phyloP scores from a whole-genome alignment of 2,329 filamentous ascomycete genomes.

The Stagonosporopsis rhizophila region DNA sequence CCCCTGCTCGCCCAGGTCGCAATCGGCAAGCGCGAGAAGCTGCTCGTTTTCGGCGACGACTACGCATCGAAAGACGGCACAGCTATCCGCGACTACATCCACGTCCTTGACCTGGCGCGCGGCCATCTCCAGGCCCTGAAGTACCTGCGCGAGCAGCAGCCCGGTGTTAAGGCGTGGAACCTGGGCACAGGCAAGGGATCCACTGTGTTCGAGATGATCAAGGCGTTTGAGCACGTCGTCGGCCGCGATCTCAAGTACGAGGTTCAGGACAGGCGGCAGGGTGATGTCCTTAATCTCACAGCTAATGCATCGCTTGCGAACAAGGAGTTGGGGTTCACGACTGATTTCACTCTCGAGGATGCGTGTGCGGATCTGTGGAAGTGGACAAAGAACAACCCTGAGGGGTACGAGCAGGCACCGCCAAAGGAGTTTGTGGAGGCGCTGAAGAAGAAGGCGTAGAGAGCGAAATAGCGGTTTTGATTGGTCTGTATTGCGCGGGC shows the following conservation, averaged over 20 bases:
- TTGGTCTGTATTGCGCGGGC: conserved; percentile 9
- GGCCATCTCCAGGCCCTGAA: conserved; percentile 90
- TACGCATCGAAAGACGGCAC: conserved; percentile 91
- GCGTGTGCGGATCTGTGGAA: conserved; percentile 94
- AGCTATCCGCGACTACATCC: conserved; percentile 97
- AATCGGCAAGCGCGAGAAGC: conserved; percentile 91
- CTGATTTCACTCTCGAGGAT: conserved; percentile 86
- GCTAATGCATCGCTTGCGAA: conserved; percentile 89
- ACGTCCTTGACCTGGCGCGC: conserved; percentile 86
- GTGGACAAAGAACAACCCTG: conserved; percentile 96
- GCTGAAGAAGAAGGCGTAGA: conserved; percentile 44
- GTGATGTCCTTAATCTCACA: conserved; percentile 93
- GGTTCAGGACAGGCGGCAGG: conserved; percentile 79
- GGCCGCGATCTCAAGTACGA: conserved; percentile 87
- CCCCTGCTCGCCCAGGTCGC: conserved; percentile 95
- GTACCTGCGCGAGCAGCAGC: conserved; percentile 82
- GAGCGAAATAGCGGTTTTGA: background rate
- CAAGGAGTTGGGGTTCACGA: conserved; percentile 90
- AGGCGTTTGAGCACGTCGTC: conserved; percentile 87
- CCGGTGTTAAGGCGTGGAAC: conserved; percentile 96
- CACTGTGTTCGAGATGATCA: conserved; percentile 97
- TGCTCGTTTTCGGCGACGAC: conserved; percentile 94
- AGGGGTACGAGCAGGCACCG: conserved; percentile 92
- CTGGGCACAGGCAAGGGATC: conserved; percentile 91
- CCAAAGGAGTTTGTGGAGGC: conserved; percentile 77